Evolutionary conservation across 108 stramenopile genomes (phyloP).

Genomic region (Cyclotella choctawhatcheeana): DNA sequence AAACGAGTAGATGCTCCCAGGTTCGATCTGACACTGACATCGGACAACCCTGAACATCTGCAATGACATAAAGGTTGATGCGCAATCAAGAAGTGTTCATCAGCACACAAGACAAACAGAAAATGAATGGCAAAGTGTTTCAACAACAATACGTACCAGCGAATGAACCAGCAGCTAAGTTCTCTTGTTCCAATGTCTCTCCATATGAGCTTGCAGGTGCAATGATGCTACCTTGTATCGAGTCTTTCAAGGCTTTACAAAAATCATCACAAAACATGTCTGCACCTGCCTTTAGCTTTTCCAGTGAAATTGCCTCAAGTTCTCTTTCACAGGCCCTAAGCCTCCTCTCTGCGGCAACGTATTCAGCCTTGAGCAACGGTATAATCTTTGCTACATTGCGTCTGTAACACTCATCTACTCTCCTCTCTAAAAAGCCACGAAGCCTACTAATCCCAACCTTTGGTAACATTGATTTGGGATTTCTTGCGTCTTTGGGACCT

Average conservation of each 20-base stretch:
- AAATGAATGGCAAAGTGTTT: too few species aligned
- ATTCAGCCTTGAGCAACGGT: conserved; percentile 88
- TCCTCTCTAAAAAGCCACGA: conserved; percentile 85
- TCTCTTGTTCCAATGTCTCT: conserved; percentile 88
- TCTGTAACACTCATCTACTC: conserved; percentile 91
- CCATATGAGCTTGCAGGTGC: conserved; percentile 86
- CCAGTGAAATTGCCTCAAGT: conserved; percentile 83
- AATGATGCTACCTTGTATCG: conserved; percentile 86
- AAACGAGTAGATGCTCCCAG: conserved; percentile 67
- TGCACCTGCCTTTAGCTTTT: conserved; percentile 78
- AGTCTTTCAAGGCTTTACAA: conserved; percentile 66
- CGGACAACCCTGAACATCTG: conserved; percentile 67
- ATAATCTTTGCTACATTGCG: conserved; percentile 93
- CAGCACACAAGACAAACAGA: background rate
- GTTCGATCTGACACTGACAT: conserved; percentile 79
- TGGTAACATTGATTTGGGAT: conserved; percentile 52
- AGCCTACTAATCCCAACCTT: conserved; percentile 80
- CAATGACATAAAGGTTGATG: background rate
- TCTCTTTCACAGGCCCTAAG: conserved; percentile 79
- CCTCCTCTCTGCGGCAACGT: conserved; percentile 62
- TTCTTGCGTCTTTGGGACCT: conserved; percentile 22
- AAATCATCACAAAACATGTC: conserved; percentile 91
- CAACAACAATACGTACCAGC: conserved; percentile 35
- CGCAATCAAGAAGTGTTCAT: background rate
- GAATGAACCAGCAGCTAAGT: conserved; percentile 82